Evolutionary conservation across 2,329 filamentous ascomycete genomes (phyloP), one percentile per base, ranked within the genome.

Genomic region (Epicoccum nigrum): DNA sequence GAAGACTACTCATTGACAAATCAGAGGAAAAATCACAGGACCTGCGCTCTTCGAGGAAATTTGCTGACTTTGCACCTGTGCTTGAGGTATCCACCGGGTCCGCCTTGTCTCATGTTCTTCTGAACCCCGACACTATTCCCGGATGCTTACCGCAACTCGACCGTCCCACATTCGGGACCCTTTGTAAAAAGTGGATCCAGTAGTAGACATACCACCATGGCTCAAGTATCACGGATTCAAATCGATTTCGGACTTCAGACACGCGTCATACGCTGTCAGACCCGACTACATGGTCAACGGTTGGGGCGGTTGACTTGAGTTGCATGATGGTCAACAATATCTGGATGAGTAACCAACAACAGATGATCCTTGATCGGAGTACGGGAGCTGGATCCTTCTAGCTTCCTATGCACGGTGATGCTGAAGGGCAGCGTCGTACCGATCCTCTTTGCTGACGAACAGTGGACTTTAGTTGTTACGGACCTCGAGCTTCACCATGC

Each of bases 121-220:
- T 33, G 49, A 52, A 43, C 13, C 37, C 49, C 49, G 43, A 46
- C 28, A 38, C 37, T 46, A 38, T 51, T 38, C 37, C 7, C 42
- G 19, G 37, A 39, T 21, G 49, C 32, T 37, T 33, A 21, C 30
- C 27, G 32, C 43, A 46, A 27, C 38, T 19, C 27, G 33, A 13
- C 11, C 39, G 38, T 25, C 20, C 20, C 42, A 30, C 32, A 31
- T 31, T 16, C 15, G n/a, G 19, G 2, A n/a, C 13, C 12, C 15
- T 31, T 4, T 15, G 15, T 7, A 12, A 15, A 7, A 12, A n/a
- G 25, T 17, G 11, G 15, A n/a, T 32, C 13, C 9, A 6, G 32
- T 5, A 5, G 11, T 30, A 27, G 15, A 28, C 15, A 4, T 7
- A 7, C 15, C 3, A 7, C 16, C 15, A 17, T 12, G 12, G 19